Evolutionary conservation across 1,284 basidiomycete species (phyloP).

Genomic region (Xanthoconium separans): DNA sequence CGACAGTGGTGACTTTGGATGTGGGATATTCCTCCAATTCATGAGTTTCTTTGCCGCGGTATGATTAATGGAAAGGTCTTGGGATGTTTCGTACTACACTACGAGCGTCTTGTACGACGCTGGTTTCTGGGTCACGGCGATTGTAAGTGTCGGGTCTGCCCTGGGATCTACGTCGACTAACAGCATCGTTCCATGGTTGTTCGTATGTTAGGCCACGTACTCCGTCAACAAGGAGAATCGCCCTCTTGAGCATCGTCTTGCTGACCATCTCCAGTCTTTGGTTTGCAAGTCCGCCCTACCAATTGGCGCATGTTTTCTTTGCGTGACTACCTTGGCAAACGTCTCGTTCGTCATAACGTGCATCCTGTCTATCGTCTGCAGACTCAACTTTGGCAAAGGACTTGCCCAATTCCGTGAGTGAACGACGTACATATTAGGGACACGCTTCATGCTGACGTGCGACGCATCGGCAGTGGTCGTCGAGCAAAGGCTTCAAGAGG

Average conservation of each 20-base stretch:
- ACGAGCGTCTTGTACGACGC: slow-evolving; percentile 40
- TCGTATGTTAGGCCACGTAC: slow-evolving; percentile 43
- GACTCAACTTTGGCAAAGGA: slow-evolving; percentile 52
- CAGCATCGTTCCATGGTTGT: slow-evolving; percentile 44
- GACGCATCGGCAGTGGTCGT: slow-evolving; percentile 14
- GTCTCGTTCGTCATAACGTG: slow-evolving; percentile 39
- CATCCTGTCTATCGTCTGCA: slow-evolving; percentile 44
- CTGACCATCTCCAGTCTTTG: slow-evolving; percentile 41
- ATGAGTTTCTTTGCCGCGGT: slow-evolving; percentile 55
- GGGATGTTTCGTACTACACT: slow-evolving; percentile 32
- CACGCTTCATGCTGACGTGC: background rate
- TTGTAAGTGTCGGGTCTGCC: slow-evolving; percentile 35
- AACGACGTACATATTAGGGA: background rate
- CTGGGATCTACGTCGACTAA: background rate
- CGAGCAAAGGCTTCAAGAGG: slow-evolving; percentile 13
- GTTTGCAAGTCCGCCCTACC: slow-evolving; percentile 49
- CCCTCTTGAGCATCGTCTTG: slow-evolving; percentile 41
- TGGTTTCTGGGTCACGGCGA: slow-evolving; percentile 40
- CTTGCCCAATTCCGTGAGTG: slow-evolving; percentile 46
- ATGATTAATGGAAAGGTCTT: slow-evolving; percentile 45
- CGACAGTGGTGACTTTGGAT: slow-evolving; percentile 49
- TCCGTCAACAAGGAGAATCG: slow-evolving; percentile 46
- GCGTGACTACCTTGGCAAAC: slow-evolving; percentile 43
- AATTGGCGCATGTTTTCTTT: slow-evolving; percentile 53
- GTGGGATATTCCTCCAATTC: slow-evolving; percentile 49